Conservation (phyloP, 1,284 basidiomycete genomes). For the Gomphus bonarii region DNA sequence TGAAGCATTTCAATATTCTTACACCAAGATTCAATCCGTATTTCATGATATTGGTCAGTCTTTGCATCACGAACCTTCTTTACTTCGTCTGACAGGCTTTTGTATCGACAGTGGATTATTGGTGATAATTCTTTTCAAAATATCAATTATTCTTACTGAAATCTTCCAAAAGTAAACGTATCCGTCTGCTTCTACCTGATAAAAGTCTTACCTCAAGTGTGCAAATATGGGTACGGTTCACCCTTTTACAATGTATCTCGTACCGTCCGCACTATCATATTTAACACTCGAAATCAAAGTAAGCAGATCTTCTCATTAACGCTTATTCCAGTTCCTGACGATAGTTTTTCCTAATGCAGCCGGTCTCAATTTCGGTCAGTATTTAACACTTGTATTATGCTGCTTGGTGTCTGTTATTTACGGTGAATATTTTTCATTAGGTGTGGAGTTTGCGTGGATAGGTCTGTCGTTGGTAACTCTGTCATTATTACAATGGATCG, state of each 20-base stretch:
- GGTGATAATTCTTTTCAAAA: constrained; percentile 24
- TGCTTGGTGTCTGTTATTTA: neutral
- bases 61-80: neutral
- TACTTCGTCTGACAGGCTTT: neutral
- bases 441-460: constrained; percentile 43
- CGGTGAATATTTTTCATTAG: neutral
- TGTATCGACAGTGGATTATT: constrained; percentile 46
- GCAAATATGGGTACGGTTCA: constrained; percentile 53
- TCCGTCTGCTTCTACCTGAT: constrained; percentile 55
- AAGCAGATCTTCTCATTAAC: constrained; percentile 18
- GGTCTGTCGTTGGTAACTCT: constrained; percentile 41
- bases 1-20: constrained; percentile 50
- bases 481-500: constrained; percentile 33
- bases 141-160: neutral
- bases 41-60: constrained; percentile 42
- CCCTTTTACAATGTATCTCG: constrained; percentile 65
- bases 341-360: constrained; percentile 27
- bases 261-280: constrained; percentile 54
- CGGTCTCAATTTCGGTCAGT: constrained; percentile 43
- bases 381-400: neutral
- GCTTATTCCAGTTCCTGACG: neutral
- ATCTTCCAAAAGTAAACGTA: constrained; percentile 44
- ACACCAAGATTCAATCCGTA: constrained; percentile 43
- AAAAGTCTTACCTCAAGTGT: constrained; percentile 56
- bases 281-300: constrained; percentile 55